Percentiles rank a stretch among this genome's conserved stretches.
These are phyloP conservation scores for Populus deltoides DNA, from an alignment of 345 rosid genomes.

Conservation along the genomic window DNA sequence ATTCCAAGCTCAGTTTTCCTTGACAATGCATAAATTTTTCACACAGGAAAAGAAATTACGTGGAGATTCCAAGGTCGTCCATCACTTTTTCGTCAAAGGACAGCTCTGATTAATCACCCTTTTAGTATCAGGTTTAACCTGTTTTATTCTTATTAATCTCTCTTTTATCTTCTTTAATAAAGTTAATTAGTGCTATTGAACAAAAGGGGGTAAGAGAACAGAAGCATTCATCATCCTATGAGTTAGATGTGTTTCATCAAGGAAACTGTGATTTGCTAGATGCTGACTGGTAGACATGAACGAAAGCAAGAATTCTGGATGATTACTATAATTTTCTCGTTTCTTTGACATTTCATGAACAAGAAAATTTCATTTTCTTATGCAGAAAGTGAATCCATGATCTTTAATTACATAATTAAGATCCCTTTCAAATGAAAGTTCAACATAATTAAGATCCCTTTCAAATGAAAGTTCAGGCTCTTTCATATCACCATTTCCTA, in stretches of 20 bases:
- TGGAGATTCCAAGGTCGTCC: background rate
- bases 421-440: conserved; percentile 20
- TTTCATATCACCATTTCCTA: conserved; percentile 13
- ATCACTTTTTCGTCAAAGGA: background rate
- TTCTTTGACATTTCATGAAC: conserved; percentile 22
- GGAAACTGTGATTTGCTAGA: background rate
- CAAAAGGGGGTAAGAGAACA: background rate
- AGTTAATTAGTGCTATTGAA: background rate
- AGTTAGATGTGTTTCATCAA: background rate
- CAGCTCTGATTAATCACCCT: background rate
- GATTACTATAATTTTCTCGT: conserved; percentile 1
- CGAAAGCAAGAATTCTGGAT: background rate
- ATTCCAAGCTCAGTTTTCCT: background rate
- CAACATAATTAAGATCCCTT: conserved; percentile 8
- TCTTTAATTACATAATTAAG: conserved; percentile 16
- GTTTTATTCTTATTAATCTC: background rate
- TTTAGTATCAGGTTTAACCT: background rate
- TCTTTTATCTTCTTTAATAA: background rate
- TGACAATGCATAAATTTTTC: background rate
- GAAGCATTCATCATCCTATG: background rate
- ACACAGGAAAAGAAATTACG: background rate
- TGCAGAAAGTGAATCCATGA: conserved; percentile 19
- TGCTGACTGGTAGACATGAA: background rate
- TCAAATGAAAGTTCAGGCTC: conserved; percentile 19
- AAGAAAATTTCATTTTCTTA: conserved; percentile 14